These are phyloP conservation scores for Roridomyces roridus DNA, from an alignment of 768 basidiomycete species.

Conservation along the genomic window DNA sequence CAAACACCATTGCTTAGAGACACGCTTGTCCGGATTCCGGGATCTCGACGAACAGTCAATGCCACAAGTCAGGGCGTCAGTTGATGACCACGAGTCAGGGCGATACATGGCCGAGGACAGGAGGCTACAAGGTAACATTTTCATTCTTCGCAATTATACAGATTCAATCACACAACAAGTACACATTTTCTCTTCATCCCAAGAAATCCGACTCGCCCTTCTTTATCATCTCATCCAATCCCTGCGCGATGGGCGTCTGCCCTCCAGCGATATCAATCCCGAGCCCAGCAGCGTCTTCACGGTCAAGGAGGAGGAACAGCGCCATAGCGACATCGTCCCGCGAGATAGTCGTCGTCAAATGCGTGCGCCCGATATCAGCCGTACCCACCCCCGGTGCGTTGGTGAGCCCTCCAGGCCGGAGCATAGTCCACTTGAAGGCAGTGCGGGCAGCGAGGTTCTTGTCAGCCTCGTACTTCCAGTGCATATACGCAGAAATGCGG, in stretches of 20 bases:
- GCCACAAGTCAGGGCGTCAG: too few species aligned
- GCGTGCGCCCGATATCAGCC: conserved; percentile 59
- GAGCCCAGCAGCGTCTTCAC: conserved; percentile 60
- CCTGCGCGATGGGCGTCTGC: conserved; percentile 49
- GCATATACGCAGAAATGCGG: conserved; percentile 51
- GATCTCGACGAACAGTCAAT: too few species aligned
- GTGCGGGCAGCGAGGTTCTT: conserved; percentile 54
- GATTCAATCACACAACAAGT: too few species aligned
- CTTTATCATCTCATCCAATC: conserved; percentile 55
- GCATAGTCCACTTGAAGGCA: conserved; percentile 68
- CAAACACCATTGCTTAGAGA: too few species aligned
- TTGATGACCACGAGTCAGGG: too few species aligned
- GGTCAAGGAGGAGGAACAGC: conserved; percentile 53
- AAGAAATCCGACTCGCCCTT: conserved; percentile 52
- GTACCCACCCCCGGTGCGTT: conserved; percentile 58
- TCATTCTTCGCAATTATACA: too few species aligned
- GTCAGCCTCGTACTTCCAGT: conserved; percentile 58
- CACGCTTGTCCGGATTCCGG: too few species aligned
- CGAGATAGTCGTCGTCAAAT: conserved; percentile 54
- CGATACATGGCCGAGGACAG: too few species aligned
- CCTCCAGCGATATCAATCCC: conserved; percentile 68
- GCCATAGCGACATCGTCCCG: conserved; percentile 63
- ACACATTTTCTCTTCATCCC: not conserved
- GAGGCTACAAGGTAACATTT: too few species aligned
- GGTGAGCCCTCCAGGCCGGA: conserved; percentile 67